phyloP scores from a whole-genome alignment of 257 asterid genomes.

The Linaria vulgaris region DNA sequence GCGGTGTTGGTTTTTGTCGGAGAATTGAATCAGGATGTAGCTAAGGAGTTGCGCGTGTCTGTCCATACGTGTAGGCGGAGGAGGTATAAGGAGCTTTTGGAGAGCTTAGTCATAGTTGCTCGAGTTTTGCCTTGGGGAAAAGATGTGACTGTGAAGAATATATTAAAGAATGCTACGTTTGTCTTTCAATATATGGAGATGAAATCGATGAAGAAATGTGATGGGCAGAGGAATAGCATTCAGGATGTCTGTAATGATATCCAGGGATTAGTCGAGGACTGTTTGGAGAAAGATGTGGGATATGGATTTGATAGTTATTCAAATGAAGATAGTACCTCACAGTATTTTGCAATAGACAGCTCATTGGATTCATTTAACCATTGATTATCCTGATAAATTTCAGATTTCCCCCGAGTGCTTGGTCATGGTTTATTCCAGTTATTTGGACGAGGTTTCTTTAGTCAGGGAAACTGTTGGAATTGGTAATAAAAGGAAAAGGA shows the following conservation, averaged over 20 bases:
- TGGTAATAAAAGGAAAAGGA: conserved; percentile 32
- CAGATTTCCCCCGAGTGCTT: conserved; percentile 65
- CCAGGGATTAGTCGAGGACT: conserved; percentile 51
- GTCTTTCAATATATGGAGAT: conserved; percentile 85
- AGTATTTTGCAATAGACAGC: conserved; percentile 44
- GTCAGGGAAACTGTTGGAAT: conserved; percentile 30
- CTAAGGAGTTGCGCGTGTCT: conserved; percentile 48
- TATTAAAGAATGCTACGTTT: conserved; percentile 60
- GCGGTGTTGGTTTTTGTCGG: conserved; percentile 73
- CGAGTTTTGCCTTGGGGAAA: conserved; percentile 84
- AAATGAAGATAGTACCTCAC: conserved; percentile 33
- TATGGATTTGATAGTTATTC: conserved; percentile 27
- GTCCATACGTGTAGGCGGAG: conserved; percentile 53
- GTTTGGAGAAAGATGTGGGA: conserved; percentile 37
- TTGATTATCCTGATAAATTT: conserved; percentile 35
- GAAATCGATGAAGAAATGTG: conserved; percentile 46
- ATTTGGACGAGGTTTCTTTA: conserved; percentile 45
- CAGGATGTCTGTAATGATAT: conserved; percentile 41
- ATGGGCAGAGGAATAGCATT: conserved; percentile 27
- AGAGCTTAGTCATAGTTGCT: conserved; percentile 67
- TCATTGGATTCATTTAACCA: conserved; percentile 14
- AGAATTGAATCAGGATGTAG: conserved; percentile 59
- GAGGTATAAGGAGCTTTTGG: conserved; percentile 75
- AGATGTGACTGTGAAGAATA: conserved; percentile 62
- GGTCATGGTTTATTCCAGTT: conserved; percentile 50